Conservation (phyloP, 768 basidiomycete species). For the Termitomyces heimii region DNA sequence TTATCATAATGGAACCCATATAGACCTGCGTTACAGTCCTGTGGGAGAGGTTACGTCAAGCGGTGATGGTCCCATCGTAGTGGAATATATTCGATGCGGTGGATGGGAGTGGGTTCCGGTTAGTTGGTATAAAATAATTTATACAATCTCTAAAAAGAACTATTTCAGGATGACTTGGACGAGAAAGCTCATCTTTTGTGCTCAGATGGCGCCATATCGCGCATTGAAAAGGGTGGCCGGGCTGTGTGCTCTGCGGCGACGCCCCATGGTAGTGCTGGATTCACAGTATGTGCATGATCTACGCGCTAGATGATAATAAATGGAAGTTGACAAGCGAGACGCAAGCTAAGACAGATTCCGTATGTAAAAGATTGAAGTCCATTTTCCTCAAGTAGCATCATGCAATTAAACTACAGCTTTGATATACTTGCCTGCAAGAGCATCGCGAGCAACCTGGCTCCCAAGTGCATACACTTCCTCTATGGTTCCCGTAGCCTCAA, state of each 20-base stretch:
- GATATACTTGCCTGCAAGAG: constrained; percentile 16
- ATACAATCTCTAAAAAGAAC: background rate
- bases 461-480: constrained; percentile 28
- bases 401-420: constrained; percentile 4
- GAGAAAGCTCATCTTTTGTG: constrained; percentile 67
- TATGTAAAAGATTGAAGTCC: background rate
- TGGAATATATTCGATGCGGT: constrained; percentile 74
- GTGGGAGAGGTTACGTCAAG: constrained; percentile 34
- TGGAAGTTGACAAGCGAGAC: background rate
- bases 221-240: constrained; percentile 55
- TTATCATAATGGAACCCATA: constrained; percentile 74
- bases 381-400: background rate
- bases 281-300: constrained; percentile 42
- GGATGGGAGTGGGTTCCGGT: constrained; percentile 90
- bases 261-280: constrained; percentile 27
- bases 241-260: constrained; percentile 42
- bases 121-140: background rate
- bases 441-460: constrained; percentile 38
- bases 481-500: constrained; percentile 49
- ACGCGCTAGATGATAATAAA: background rate
- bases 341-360: background rate
- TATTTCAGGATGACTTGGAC: constrained; percentile 50
- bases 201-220: constrained; percentile 68
- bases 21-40: constrained; percentile 49
- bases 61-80: constrained; percentile 47